phyloP scores from a whole-genome alignment of 1,284 basidiomycete species.

The Boletus austroedulis region DNA sequence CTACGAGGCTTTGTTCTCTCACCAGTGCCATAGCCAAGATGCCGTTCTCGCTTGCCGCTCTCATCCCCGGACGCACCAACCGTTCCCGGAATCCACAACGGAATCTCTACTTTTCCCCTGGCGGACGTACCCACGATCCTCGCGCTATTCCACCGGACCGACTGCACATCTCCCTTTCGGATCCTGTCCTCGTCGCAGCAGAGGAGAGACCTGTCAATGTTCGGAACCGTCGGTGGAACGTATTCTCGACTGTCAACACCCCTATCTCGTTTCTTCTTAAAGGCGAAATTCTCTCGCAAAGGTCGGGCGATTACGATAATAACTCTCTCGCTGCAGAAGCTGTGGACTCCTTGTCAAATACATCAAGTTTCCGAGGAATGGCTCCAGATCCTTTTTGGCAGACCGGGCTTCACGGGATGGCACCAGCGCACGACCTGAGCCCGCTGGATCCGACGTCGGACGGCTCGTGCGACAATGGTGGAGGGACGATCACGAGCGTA shows the following conservation, averaged over 20 bases:
- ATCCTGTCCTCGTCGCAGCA: constrained; percentile 24
- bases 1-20: neutral
- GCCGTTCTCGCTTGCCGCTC: constrained; percentile 2
- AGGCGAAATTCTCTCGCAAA: neutral
- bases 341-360: neutral
- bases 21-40: constrained; percentile 10
- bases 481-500: constrained; percentile 1
- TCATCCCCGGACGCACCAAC: constrained; percentile 1
- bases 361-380: neutral
- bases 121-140: constrained; percentile 15
- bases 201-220: constrained; percentile 13
- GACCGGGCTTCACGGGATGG: neutral
- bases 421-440: neutral
- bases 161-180: constrained; percentile 23
- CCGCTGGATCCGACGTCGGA: neutral
- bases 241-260: neutral
- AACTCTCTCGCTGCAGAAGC: neutral
- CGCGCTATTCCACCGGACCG: constrained; percentile 13
- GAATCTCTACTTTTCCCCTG: constrained; percentile 17
- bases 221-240: neutral
- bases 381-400: neutral
- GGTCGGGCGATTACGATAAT: neutral
- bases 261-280: neutral
- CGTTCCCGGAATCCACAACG: neutral
- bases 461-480: constrained; percentile 8